Evolutionary conservation across 2,329 filamentous ascomycete genomes (phyloP), one percentile per base, ranked within the genome.

Genomic region (Fusarium proliferatum): DNA sequence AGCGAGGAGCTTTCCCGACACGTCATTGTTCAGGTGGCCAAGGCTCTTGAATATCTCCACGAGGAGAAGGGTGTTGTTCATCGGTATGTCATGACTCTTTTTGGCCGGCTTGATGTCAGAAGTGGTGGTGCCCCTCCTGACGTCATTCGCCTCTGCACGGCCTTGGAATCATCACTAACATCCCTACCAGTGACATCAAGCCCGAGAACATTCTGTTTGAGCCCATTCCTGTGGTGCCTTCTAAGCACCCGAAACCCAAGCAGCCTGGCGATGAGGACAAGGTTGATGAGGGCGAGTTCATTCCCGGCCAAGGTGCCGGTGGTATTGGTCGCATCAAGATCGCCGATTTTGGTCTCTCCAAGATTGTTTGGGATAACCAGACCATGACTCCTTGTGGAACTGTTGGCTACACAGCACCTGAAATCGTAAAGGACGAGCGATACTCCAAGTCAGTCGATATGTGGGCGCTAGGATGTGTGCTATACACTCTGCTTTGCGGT

Each of bases 341-440:
- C 82, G 96, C 96, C 80, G 96, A 99, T 80, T 99, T 99, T 80
- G 96, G 96, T 61, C 87, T 99, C 15, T 98, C 96, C 72, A 99
- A 99, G 85, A 93, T 99, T 75, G 94, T 99, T 21, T 99, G 96
- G 96, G 96, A 98, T 78, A 96, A 91, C 76, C 94, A 97, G 80
- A 99, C 96, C 15, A 98, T 98, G 94, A 99, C 96, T 6, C 96
- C 96, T n/a, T 99, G 96, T 82, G 96, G 96, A 65, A 99, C 96
- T 0, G 96, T 98, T 64, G 96, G 96, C 48, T 99, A 99, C 84
- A 98, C 96, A 8, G 96, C 96, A 7, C 96, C 96, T 12, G 96
- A 99, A 81, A 99, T 99, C 72, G 96, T 99, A 81, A 98, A 98
- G 84, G 96, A 99, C 83, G 96, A 99, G 84, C 91, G 95, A 28